Conservation (phyloP, 2,329 filamentous ascomycete genomes). For the Botrytis byssoidea region DNA sequence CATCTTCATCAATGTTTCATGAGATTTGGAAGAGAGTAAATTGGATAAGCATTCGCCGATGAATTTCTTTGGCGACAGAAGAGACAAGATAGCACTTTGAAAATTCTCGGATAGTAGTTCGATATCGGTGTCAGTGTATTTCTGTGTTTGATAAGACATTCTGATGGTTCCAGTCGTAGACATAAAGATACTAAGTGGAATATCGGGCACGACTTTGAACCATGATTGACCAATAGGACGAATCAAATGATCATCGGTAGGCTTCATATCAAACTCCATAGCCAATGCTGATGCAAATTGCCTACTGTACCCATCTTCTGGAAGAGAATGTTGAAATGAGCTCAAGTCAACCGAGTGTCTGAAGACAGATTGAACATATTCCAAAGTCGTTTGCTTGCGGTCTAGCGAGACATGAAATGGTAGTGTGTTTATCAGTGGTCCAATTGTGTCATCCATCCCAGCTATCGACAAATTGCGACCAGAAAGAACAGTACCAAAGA, state of each 20-base stretch:
- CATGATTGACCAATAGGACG: constrained; percentile 6
- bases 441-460: constrained; percentile 37
- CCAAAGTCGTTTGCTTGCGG: neutral
- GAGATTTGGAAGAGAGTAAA: neutral
- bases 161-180: constrained; percentile 10
- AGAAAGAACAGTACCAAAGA: constrained; percentile 41
- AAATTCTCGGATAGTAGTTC: neutral
- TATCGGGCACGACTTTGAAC: constrained; percentile 8
- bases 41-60: neutral
- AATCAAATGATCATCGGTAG: neutral
- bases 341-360: constrained; percentile 11
- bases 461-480: constrained; percentile 40
- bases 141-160: constrained; percentile 15
- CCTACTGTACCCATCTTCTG: constrained; percentile 20
- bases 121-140: neutral
- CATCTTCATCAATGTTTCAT: constrained; percentile 1
- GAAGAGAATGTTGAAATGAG: constrained; percentile 18
- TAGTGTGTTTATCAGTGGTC: constrained; percentile 33
- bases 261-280: constrained; percentile 11
- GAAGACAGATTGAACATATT: constrained; percentile 20
- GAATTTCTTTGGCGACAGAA: neutral
- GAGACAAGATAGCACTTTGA: constrained; percentile 4
- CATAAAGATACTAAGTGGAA: constrained; percentile 16
- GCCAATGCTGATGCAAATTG: constrained; percentile 17
- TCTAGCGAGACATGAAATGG: constrained; percentile 20